These are phyloP conservation scores for Thyridium curvatum DNA, from an alignment of 2,329 filamentous ascomycete genomes.

Conservation along the genomic window DNA sequence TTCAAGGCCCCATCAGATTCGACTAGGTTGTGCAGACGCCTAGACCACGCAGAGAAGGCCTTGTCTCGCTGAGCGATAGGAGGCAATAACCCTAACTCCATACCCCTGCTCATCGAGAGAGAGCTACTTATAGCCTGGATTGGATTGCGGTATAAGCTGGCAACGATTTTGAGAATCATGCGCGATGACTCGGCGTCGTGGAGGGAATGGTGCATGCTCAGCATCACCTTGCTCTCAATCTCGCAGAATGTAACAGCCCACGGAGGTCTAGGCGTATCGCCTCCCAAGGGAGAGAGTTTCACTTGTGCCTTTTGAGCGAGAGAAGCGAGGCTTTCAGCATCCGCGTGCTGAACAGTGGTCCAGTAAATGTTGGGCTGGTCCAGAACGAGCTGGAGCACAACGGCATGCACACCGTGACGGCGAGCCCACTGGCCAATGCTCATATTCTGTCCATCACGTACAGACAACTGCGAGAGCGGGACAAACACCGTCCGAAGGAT, in stretches of 20 bases:
- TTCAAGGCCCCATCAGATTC: conserved; percentile 11
- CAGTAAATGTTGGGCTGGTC: conserved; percentile 7
- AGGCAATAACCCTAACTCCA: conserved; percentile 14
- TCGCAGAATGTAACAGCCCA: conserved; percentile 27
- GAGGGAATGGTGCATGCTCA: conserved; percentile 50
- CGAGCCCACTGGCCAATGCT: conserved; percentile 9
- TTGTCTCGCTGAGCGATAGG: conserved; percentile 10
- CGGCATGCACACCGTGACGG: conserved; percentile 8
- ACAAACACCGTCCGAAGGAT: conserved; percentile 28
- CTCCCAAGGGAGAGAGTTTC: no score
- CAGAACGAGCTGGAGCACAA: conserved; percentile 11
- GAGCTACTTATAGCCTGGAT: background rate
- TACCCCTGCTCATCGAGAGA: conserved; percentile 8
- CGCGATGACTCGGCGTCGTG: conserved; percentile 56
- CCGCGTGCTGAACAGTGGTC: background rate
- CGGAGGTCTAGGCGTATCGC: conserved; percentile 13
- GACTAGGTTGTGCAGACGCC: conserved; percentile 7
- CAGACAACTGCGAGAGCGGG: conserved; percentile 14
- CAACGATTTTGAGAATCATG: conserved; percentile 40
- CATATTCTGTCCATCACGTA: background rate
- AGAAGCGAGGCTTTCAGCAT: no score
- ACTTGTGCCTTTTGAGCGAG: no score
- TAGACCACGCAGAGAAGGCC: conserved; percentile 10
- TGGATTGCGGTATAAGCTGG: conserved; percentile 1
- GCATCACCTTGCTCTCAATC: conserved; percentile 21